These are phyloP conservation scores for Aspergillus quadrilineatus DNA, from an alignment of 2,329 filamentous ascomycete genomes.

Conservation along the genomic window DNA sequence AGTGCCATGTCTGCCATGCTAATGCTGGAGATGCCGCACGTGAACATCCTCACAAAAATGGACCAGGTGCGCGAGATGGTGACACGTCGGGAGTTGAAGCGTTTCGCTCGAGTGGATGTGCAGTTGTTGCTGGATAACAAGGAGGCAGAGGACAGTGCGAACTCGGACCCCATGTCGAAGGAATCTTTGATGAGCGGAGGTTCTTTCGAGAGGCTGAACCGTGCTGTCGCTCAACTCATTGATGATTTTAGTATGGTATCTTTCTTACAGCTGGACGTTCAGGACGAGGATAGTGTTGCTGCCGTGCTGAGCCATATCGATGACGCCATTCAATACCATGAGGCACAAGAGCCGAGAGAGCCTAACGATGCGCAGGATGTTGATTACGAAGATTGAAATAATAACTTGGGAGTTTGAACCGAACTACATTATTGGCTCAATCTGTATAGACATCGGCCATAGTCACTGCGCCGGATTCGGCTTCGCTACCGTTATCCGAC, in stretches of 20 bases:
- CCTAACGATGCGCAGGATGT: constrained; percentile 65
- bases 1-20: constrained; percentile 99
- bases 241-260: constrained; percentile 98
- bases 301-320: constrained; percentile 88
- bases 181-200: constrained; percentile 74
- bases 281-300: constrained; percentile 87
- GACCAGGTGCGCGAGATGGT: constrained; percentile 90
- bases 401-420: not conserved
- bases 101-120: constrained; percentile 84
- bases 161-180: constrained; percentile 62
- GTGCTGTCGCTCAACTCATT: constrained; percentile 84
- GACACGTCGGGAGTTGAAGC: constrained; percentile 80
- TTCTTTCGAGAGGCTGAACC: constrained; percentile 79
- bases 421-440: not conserved
- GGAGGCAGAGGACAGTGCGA: constrained; percentile 53
- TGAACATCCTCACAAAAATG: constrained; percentile 98
- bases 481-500: not conserved
- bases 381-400: constrained; percentile 42
- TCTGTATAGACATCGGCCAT: not conserved
- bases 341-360: constrained; percentile 87
- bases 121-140: constrained; percentile 70
- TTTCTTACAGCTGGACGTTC: constrained; percentile 83
- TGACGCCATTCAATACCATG: constrained; percentile 88
- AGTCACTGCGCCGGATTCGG: not conserved
- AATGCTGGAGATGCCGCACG: constrained; percentile 93